Base-by-base conservation (phyloP, 2,329 filamentous ascomycete species). In the Aspergillus sp. region DNA sequence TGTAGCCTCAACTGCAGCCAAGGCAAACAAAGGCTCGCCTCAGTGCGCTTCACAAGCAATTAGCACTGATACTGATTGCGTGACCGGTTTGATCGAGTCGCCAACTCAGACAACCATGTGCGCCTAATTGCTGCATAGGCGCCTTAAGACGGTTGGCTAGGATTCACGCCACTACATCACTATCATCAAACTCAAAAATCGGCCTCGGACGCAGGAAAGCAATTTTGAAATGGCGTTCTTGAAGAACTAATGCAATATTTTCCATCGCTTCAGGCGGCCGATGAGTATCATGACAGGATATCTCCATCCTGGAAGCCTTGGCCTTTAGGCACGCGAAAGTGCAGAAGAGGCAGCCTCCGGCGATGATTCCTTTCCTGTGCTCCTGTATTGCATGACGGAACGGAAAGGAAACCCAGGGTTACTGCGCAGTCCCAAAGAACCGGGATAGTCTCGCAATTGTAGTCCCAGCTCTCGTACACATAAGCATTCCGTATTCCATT, bases 91-190 rank as follows among this genome's bases (percentile, higher is more conserved):
- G 45, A 48, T 53, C 48, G 30, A 60, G 47, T 60, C 41, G 60
- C 58, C 65, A 66, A 64, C 65, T 66, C 66, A 67, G 31, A 56
- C 63, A 57, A 62, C 63, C 38, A 46, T 56, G 17, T 60, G 55
- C 34, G 48, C 52, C 57, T 55, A 23, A 52, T 54, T 47, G 49
- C 58, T 59, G 59, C 58, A 59, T 62, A 59, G 50, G 25, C 60
- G 47, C 43, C 48, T 23, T 53, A 46, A 52, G 50, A 54, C 56
- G 58, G 60, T 60, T 63, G 57, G 57, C 41, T 30, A 34, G 46
- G 48, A 55, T 52, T n/a, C 22, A 52, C 56, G 53, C 41, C 9
- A 48, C 43, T 57, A 34, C 43, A 34, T 30, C 31, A 51, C 51
- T 43, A n/a, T 55, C 52, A 23, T n/a, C 13, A 15, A 34, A 7